Conservation (phyloP, 2,329 filamentous ascomycete species). For the Penicillium sp. region DNA sequence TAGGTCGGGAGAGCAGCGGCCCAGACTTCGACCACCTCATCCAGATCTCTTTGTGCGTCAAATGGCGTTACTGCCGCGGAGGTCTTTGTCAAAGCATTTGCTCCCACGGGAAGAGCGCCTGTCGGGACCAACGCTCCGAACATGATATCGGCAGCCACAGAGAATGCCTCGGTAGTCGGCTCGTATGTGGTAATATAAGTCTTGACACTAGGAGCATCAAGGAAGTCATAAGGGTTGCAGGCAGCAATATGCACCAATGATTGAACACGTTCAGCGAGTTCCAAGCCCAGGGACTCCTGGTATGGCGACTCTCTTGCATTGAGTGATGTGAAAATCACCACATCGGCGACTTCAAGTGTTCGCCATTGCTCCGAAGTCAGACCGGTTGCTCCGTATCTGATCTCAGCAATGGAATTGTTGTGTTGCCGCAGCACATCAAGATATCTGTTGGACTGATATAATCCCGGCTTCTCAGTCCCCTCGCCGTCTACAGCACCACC, state of each 20-base stretch:
- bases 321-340: conserved; percentile 42
- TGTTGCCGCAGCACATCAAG: conserved; percentile 33
- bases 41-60: conserved; percentile 28
- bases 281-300: conserved; percentile 38
- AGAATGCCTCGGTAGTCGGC: conserved; percentile 45
- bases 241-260: conserved; percentile 43
- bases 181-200: conserved; percentile 50
- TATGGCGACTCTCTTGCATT: conserved; percentile 42
- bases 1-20: conserved; percentile 40
- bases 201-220: conserved; percentile 36
- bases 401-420: conserved; percentile 30
- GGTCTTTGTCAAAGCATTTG: conserved; percentile 13
- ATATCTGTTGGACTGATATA: conserved; percentile 35
- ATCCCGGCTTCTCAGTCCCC: conserved; percentile 34
- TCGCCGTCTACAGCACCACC: conserved; percentile 44
- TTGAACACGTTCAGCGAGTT: conserved; percentile 31
- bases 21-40: conserved; percentile 36
- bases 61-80: conserved; percentile 20
- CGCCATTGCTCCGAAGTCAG: conserved; percentile 35
- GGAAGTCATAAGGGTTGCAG: conserved; percentile 48
- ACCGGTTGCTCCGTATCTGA: conserved; percentile 35
- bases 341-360: conserved; percentile 37
- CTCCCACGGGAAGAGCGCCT: conserved; percentile 40
- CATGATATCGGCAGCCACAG: conserved; percentile 40
- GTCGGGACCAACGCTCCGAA: conserved; percentile 35